Conservation (phyloP, 495 filamentous ascomycete species). For the Penicillium bialowiezense region DNA sequence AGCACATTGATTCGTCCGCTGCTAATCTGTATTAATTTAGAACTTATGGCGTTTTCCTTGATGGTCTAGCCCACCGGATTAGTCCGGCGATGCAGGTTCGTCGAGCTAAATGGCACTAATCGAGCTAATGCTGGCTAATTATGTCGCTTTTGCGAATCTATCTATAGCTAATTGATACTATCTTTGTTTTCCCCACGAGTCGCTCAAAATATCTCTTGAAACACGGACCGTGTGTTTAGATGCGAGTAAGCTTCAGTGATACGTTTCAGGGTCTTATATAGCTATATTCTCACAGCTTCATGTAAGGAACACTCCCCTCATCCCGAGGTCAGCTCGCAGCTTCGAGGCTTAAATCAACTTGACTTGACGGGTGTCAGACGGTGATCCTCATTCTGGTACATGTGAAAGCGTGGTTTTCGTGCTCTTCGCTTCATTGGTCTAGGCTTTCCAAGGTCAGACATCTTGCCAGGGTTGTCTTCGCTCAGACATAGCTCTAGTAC, state of each 20-base stretch:
- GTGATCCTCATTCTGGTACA: not conserved
- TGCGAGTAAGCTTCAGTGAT: slow-evolving; percentile 14
- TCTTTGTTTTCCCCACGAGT: slow-evolving; percentile 11
- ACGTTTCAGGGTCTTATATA: slow-evolving; percentile 15
- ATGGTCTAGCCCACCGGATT: slow-evolving; percentile 1
- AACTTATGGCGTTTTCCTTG: slow-evolving; percentile 9
- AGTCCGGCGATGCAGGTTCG: slow-evolving; percentile 1
- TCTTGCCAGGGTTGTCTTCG: not conserved
- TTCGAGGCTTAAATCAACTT: not conserved
- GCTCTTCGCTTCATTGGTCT: not conserved
- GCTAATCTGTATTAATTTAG: slow-evolving; percentile 1
- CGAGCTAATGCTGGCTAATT: slow-evolving; percentile 19
- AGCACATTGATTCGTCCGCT: not conserved
- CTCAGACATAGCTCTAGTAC: not conserved
- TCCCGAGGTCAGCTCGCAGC: not conserved
- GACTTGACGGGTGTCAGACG: not conserved
- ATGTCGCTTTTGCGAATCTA: slow-evolving; percentile 18
- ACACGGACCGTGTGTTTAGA: slow-evolving; percentile 21
- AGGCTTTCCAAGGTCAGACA: not conserved
- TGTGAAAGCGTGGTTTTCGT: not conserved
- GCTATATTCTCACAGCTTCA: slow-evolving; percentile 8
- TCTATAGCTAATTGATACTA: slow-evolving; percentile 29
- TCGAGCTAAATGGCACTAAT: slow-evolving; percentile 9
- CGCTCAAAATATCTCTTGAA: slow-evolving; percentile 24
- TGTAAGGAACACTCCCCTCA: not conserved